Base-by-base conservation (phyloP, 2,329 filamentous ascomycete genomes). In the Exophiala calicioides region DNA sequence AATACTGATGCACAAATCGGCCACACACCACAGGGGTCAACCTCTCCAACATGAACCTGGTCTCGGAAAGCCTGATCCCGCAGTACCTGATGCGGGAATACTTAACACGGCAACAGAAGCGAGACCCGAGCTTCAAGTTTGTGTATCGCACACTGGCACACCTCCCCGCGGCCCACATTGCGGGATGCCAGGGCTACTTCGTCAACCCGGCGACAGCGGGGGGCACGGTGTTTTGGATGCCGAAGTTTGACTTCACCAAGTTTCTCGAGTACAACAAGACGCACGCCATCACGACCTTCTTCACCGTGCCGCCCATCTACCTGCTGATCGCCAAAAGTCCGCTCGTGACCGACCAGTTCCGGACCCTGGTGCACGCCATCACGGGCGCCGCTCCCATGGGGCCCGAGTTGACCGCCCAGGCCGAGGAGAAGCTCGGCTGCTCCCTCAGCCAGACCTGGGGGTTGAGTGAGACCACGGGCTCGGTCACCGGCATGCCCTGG, bases 301-400 rank as follows among this genome's bases (percentile, higher is more conserved):
- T 81, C 61, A 79, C 73, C 7, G 80, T 84, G 1, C 81, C 81
- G 10, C 80, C 80, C 1, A 79, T 85, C 46, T 82, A 72, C 56
- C 70, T 82, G 15, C 68, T 75, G n/a, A 78, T 85, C 46, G 77
- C 78, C 3, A 83, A 82, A 60, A 71, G 68, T 24, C 72, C 77
- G 1, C 60, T 69, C 0, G 79, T 82, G 2, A 79, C 67, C 3
- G 73, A 80, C 42, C 79, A 82, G 39, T 78, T 84, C 47, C 68
- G 69, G 20, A 62, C 62, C 0, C 60, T 82, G 21, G 62, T 72
- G 21, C 60, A 70, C 3, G 79, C 76, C 0, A 60, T 75, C 1
- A 67, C 69, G 1, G 80, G 79, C 1, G 80, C 79, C 0, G 81
- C 80, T 3, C 79, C 81, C 0, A 65, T 84, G 48, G 76, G 76